These are phyloP conservation scores for Tulasnella sp. DNA, from an alignment of 768 basidiomycete species.

Conservation along the genomic window DNA sequence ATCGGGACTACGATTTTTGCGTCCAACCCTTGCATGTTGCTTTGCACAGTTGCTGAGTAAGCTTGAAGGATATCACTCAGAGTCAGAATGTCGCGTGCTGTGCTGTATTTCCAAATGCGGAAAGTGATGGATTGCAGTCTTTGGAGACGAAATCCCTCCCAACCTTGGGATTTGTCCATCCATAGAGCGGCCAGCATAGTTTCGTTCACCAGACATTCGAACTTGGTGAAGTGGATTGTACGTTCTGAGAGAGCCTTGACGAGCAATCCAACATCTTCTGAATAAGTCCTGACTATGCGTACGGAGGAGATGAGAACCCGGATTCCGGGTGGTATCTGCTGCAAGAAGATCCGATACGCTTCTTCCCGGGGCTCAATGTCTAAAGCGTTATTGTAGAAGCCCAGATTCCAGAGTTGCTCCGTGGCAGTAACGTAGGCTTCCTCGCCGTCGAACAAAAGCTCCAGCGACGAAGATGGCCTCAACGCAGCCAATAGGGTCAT, in stretches of 20 bases:
- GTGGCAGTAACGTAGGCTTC: not conserved
- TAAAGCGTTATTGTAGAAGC: not conserved
- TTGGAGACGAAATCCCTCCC: not conserved
- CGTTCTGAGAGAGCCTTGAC: not conserved
- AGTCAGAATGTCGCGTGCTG: not conserved
- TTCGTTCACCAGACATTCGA: not conserved
- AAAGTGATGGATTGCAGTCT: not conserved
- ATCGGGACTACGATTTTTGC: not conserved
- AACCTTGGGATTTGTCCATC: not conserved
- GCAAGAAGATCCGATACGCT: not conserved
- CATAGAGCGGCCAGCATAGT: not conserved
- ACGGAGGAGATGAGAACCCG: not conserved
- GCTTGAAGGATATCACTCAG: not conserved
- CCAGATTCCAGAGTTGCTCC: not conserved
- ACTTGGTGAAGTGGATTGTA: not conserved
- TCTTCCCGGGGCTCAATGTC: not conserved
- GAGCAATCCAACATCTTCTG: not conserved
- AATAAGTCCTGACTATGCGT: not conserved
- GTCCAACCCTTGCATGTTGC: not conserved
- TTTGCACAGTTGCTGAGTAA: not conserved
- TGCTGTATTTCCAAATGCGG: not conserved
- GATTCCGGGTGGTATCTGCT: not conserved
- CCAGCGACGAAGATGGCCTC: not conserved
- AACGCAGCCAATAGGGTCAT: not conserved
- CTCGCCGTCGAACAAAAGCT: not conserved